Evolutionary conservation across 169 alveolate species (phyloP).

Genomic region (Plasmodium knowlesi): DNA sequence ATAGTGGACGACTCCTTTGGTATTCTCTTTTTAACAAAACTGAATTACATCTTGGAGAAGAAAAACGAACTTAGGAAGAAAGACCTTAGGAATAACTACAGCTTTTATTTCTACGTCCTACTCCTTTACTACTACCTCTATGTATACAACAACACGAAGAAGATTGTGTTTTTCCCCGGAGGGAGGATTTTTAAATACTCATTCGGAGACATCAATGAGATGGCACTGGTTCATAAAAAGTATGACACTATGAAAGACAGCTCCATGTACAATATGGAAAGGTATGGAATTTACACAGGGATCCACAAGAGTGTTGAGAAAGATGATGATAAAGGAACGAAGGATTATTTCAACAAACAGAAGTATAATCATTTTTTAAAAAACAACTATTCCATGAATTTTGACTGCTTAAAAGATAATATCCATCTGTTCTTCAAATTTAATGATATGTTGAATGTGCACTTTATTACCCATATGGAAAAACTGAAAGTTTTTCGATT

Average conservation of each 20-base stretch:
- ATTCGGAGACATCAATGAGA: conserved; percentile 22
- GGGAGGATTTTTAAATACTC: background rate
- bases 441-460: conserved; percentile 65
- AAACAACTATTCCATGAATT: conserved; percentile 35
- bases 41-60: conserved; percentile 34
- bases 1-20: conserved; percentile 42
- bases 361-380: conserved; percentile 26
- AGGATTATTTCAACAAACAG: conserved; percentile 10
- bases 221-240: conserved; percentile 3
- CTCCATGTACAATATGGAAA: conserved; percentile 12
- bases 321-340: background rate
- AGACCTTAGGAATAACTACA: conserved; percentile 16
- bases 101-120: conserved; percentile 29
- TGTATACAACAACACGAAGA: conserved; percentile 35
- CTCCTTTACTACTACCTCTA: conserved; percentile 48
- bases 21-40: conserved; percentile 46
- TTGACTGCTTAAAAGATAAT: conserved; percentile 23
- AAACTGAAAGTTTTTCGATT: conserved; percentile 19
- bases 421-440: conserved; percentile 41
- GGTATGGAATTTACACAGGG: conserved; percentile 21
- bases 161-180: background rate
- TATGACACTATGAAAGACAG: conserved; percentile 18
- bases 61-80: conserved; percentile 6
- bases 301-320: conserved; percentile 2
- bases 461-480: conserved; percentile 4